Evolutionary conservation across 306 rosid species (phyloP).

Genomic region (Cyamopsis tetragonoloba): DNA sequence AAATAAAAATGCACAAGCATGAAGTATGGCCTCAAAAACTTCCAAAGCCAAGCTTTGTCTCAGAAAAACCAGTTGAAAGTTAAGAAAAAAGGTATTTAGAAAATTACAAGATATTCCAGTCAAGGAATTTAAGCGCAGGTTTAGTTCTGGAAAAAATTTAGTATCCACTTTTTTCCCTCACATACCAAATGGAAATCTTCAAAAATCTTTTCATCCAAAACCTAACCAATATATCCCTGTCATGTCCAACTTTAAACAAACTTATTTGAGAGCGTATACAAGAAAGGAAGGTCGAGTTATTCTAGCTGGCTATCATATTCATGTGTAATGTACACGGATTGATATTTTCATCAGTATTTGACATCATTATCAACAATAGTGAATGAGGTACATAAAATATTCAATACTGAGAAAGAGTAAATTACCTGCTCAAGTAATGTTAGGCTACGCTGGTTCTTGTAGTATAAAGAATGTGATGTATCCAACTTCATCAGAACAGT

Average conservation of each 20-base stretch:
- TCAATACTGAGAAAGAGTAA: slow-evolving; percentile 16
- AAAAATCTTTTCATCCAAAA: not conserved
- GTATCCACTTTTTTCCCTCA: not conserved
- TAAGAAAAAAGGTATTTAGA: not conserved
- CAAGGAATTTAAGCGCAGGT: not conserved
- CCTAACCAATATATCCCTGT: not conserved
- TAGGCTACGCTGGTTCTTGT: slow-evolving; percentile 46
- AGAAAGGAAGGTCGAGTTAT: not conserved
- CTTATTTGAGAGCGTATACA: not conserved
- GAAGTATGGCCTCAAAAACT: not conserved
- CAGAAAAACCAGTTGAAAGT: not conserved
- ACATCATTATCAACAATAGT: slow-evolving; percentile 1
- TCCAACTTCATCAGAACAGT: slow-evolving; percentile 60
- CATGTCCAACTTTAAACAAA: not conserved
- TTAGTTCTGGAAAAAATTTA: not conserved
- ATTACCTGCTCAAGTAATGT: slow-evolving; percentile 26
- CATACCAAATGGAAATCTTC: not conserved
- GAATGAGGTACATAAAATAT: not conserved
- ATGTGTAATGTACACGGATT: not conserved
- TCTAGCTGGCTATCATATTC: not conserved
- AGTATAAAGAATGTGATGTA: slow-evolving; percentile 55
- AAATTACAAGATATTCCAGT: slow-evolving; percentile 7
- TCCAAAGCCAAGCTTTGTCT: not conserved
- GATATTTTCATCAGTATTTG: slow-evolving; percentile 11
- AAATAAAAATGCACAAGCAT: not conserved